phyloP scores from a whole-genome alignment of 1,284 basidiomycete genomes.

The Tilletia setariae region DNA sequence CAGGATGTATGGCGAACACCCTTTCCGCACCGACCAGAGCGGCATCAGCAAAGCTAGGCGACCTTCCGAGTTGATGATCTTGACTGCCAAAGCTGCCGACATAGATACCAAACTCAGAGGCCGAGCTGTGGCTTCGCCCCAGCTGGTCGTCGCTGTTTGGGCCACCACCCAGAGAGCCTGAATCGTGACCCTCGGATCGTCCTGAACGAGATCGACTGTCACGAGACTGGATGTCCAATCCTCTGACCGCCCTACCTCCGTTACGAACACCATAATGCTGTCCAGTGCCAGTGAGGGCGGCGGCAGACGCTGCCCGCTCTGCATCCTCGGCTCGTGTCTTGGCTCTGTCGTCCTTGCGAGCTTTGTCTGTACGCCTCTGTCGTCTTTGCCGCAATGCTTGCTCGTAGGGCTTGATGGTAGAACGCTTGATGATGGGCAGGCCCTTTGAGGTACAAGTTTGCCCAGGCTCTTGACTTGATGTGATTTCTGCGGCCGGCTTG shows the following conservation, averaged over 20 bases:
- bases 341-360: constrained; percentile 44
- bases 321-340: constrained; percentile 42
- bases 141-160: neutral
- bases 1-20: constrained; percentile 47
- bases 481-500: neutral
- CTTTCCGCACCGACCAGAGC: constrained; percentile 49
- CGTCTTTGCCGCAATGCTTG: constrained; percentile 40
- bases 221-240: neutral
- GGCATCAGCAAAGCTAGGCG: constrained; percentile 45
- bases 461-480: too few species aligned
- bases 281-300: neutral
- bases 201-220: neutral
- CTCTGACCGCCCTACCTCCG: neutral
- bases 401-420: constrained; percentile 42
- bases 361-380: constrained; percentile 39
- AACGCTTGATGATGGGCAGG: constrained; percentile 7
- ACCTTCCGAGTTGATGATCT: constrained; percentile 7
- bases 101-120: neutral
- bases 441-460: neutral
- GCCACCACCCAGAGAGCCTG: constrained; percentile 22
- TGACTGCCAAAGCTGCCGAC: constrained; percentile 14
- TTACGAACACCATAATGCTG: neutral
- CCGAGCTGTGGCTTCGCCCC: constrained; percentile 1
- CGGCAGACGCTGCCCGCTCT: constrained; percentile 24
- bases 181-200: constrained; percentile 28